Percentiles rank a stretch among this genome's conserved stretches.
Conservation (phyloP, 1,139 yeast genomes). For the Candida buenavistaensis region DNA sequence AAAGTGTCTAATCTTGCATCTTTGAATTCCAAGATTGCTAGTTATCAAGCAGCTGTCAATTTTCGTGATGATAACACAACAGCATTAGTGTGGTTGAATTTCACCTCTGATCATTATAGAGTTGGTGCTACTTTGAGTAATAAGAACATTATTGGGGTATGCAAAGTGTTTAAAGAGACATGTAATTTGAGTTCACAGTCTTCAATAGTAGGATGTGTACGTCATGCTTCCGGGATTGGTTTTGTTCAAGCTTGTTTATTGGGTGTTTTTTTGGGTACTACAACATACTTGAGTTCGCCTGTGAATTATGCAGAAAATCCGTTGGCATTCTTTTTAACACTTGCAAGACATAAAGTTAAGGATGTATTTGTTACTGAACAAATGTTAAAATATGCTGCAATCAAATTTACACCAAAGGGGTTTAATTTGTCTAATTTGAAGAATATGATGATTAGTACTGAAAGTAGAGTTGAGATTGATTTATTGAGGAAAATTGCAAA, state of each 20-base stretch:
- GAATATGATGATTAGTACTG: conserved; percentile 82
- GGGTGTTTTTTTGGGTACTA: conserved; percentile 84
- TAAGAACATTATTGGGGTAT: conserved; percentile 66
- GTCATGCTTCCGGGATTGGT: conserved; percentile 84
- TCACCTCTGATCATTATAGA: conserved; percentile 72
- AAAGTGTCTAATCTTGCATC: conserved; percentile 56
- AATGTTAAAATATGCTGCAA: conserved; percentile 76
- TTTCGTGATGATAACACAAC: conserved; percentile 42
- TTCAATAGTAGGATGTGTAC: conserved; percentile 82
- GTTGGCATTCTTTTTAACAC: conserved; percentile 63
- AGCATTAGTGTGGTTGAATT: conserved; percentile 65
- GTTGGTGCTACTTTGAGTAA: conserved; percentile 68
- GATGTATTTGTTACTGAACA: conserved; percentile 86
- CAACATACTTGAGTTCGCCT: conserved; percentile 80
- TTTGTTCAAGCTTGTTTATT: conserved; percentile 78
- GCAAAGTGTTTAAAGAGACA: conserved; percentile 89
- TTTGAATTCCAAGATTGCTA: conserved; percentile 44
- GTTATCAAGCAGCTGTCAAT: conserved; percentile 44
- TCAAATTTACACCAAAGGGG: conserved; percentile 63
- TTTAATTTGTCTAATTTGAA: conserved; percentile 64
- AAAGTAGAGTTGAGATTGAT: conserved; percentile 69
- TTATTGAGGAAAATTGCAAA: conserved; percentile 60
- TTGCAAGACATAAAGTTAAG: conserved; percentile 78
- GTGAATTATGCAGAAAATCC: conserved; percentile 80
- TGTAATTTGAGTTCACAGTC: conserved; percentile 74